Base-by-base conservation (phyloP, 1,284 basidiomycete genomes). In the Cryptococcus sp. region DNA sequence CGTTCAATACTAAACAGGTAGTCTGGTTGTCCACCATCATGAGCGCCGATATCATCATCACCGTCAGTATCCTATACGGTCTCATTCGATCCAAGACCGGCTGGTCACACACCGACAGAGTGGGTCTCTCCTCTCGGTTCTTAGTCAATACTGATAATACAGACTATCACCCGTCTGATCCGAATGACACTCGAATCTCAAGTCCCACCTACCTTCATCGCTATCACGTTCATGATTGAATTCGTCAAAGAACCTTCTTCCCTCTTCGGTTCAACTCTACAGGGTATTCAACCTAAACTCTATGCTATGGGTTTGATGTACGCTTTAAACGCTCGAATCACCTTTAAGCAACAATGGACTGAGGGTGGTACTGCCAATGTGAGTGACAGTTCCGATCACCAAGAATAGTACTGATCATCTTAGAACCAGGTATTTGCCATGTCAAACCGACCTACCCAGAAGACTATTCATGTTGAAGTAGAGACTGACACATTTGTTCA, bases 181-280 rank as follows among this genome's bases (percentile, higher is more conserved):
- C 56, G 66, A 34, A 58, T 68, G 52, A 68, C 65, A 8, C 50
- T 66, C 42, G 66, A 68, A 47, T 58, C 63, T 8, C 66, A 68
- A 53, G 44, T 64, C 11, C 65, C 64, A 5, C 63, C 65, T 10
- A 58, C 60, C 10, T 15, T 66, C 50, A 42, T 65, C 51, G 58
- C 64, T 14, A 46, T 62, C 46, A 55, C 46, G 10, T 68, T 64
- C 51, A 55, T 64, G 50, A 44, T 59, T 36, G 59, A 58, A 37
- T 67, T 62, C 53, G 50, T 57, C 35, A 37, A 52, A 42, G 57
- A 46, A 6, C 64, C 64, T 8, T 35, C 51, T 13, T 58, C 56
- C 13, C 58, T 60, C 34, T 52, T 64, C 46, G 61, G 60, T n/a
- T 57, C 57, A 23, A 52, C 54, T 4, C 59, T 67, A 37, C 62